Evolutionary conservation across 352 stramenopile genomes (phyloP).

Genomic region (Phytophthora pluvialis): DNA sequence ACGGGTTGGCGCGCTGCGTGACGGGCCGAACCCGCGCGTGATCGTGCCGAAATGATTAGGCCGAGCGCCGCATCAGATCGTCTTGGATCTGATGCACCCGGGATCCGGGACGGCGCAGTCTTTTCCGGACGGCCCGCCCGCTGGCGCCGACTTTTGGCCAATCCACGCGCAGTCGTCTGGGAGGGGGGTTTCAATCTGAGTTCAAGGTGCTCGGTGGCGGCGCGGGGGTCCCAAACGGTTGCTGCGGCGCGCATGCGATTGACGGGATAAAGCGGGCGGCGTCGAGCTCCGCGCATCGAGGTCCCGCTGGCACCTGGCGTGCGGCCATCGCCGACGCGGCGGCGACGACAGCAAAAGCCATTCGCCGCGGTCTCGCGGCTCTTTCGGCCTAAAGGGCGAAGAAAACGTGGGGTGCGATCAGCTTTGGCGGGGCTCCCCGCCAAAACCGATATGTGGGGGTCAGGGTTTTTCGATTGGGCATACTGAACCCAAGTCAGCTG

Average conservation of each 20-base stretch:
- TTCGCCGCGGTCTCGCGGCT: constrained; percentile 37
- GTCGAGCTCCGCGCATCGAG: too few relatives aligned
- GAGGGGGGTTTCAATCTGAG: constrained; percentile 37
- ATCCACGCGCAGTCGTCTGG: constrained; percentile 1
- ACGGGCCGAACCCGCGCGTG: constrained; percentile 13
- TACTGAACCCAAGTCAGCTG: constrained; percentile 26
- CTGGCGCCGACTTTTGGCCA: background rate
- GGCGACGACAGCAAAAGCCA: constrained; percentile 18
- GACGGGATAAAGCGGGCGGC: background rate
- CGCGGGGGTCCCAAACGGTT: constrained; percentile 14
- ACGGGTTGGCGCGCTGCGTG: constrained; percentile 19
- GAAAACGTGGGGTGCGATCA: constrained; percentile 23
- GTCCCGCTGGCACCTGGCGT: background rate
- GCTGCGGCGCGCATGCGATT: constrained; percentile 24
- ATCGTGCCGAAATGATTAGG: constrained; percentile 18
- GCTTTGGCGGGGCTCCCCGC: constrained; percentile 30
- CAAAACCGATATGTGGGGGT: constrained; percentile 21
- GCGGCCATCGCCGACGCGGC: background rate
- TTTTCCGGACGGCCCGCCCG: constrained; percentile 16
- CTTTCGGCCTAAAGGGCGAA: constrained; percentile 31
- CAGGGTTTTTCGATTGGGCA: constrained; percentile 37
- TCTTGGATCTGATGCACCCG: background rate
- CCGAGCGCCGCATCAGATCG: background rate
- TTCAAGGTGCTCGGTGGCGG: constrained; percentile 16
- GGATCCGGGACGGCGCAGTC: constrained; percentile 9